Evolutionary conservation across 192 early-diverging fungal species (phyloP).

Genomic region (Ambispora gerdemannii): DNA sequence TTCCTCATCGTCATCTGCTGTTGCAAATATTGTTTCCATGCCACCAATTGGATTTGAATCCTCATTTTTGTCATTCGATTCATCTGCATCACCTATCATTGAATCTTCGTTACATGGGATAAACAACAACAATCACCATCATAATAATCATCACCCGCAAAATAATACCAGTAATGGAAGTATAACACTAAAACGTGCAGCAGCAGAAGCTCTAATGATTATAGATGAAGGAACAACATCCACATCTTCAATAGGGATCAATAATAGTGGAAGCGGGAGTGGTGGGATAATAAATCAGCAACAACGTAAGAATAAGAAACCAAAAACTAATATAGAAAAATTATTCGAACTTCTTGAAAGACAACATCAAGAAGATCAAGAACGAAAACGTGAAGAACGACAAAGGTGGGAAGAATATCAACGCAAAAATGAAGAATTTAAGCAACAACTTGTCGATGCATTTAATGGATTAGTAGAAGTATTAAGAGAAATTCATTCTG

Average conservation of each 20-base stretch:
- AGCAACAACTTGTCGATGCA: background rate
- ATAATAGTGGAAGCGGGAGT: background rate
- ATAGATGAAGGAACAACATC: background rate
- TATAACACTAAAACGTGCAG: background rate
- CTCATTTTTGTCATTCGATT: background rate
- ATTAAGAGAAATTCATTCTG: background rate
- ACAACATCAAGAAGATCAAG: constrained; percentile 1
- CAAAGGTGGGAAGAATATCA: background rate
- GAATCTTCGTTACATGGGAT: background rate
- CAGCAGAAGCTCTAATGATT: background rate
- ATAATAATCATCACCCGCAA: no score
- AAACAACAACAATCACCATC: no score
- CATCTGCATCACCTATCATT: background rate
- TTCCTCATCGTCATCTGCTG: no score
- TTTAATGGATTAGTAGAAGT: background rate
- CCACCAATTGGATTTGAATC: background rate
- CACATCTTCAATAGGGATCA: no score
- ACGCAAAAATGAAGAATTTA: background rate
- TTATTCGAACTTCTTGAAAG: background rate
- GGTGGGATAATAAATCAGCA: background rate
- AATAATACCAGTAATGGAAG: background rate
- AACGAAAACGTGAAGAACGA: background rate
- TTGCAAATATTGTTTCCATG: no score
- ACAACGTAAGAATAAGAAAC: background rate
- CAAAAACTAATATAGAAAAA: background rate